A percentile compares a stretch with the other conserved stretches of the same genome.
phyloP scores from a whole-genome alignment of 225 moss, liverwort and hornwort genomes.

The Climacium dendroides region DNA sequence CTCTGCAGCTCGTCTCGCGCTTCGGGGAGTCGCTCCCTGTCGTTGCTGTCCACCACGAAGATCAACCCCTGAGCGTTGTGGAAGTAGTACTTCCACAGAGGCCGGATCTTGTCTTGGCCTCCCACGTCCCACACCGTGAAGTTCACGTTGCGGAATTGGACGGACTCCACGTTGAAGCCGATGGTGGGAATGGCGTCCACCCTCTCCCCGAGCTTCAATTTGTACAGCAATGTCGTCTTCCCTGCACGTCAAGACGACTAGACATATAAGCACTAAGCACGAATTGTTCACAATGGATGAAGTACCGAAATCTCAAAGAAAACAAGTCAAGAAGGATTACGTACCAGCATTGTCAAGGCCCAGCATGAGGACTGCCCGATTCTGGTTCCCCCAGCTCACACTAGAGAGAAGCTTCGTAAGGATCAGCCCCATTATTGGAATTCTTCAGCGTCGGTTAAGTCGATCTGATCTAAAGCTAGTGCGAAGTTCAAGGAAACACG shows the following conservation, averaged over 20 bases:
- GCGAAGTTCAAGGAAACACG: background rate
- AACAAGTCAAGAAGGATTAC: background rate
- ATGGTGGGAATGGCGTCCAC: background rate
- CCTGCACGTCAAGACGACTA: background rate
- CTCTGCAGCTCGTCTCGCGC: slow-evolving; percentile 34
- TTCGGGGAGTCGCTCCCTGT: slow-evolving; percentile 11
- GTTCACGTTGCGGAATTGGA: slow-evolving; percentile 27
- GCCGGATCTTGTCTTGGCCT: slow-evolving; percentile 25
- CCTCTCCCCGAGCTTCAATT: background rate
- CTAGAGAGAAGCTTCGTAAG: background rate
- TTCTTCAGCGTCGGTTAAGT: background rate
- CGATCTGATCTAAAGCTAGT: background rate
- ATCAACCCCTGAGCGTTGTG: slow-evolving; percentile 20
- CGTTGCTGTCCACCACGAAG: slow-evolving; percentile 27
- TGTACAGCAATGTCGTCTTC: background rate
- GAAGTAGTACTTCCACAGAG: slow-evolving; percentile 19
- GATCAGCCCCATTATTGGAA: background rate
- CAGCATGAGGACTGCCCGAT: background rate
- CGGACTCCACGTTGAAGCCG: slow-evolving; percentile 6
- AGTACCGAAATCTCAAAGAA: background rate
- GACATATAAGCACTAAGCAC: too few species aligned
- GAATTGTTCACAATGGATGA: background rate
- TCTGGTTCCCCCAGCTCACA: background rate
- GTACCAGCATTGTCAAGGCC: background rate
- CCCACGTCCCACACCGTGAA: slow-evolving; percentile 39